A percentile compares a stretch with the other conserved stretches of the same genome.
phyloP scores from a whole-genome alignment of 768 basidiomycete genomes.

The Phaffia australis region DNA sequence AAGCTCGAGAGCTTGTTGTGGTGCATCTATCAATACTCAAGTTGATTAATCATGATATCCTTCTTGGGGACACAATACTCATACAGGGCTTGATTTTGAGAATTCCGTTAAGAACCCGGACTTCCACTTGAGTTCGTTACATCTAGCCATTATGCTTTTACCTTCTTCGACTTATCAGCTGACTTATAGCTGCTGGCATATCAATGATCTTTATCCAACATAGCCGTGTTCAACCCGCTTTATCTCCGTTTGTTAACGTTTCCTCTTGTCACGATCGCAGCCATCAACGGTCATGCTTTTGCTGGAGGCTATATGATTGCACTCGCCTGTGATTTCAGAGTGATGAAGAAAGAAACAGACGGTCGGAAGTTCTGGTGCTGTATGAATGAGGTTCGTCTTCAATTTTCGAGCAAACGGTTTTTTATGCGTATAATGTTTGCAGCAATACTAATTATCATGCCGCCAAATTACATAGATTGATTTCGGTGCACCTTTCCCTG shows the following conservation, averaged over 20 bases:
- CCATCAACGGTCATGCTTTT: constrained; percentile 51
- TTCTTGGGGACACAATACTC: too few relatives aligned
- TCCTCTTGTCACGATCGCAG: constrained; percentile 28
- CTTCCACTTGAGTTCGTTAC: constrained; percentile 36
- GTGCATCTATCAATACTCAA: neutral
- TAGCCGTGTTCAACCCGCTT: constrained; percentile 25
- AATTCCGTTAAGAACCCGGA: constrained; percentile 34
- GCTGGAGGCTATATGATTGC: constrained; percentile 73
- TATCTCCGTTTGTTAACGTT: constrained; percentile 27
- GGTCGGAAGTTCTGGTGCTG: constrained; percentile 63
- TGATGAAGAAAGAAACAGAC: constrained; percentile 59
- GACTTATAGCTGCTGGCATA: neutral
- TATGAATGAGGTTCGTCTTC: constrained; percentile 73
- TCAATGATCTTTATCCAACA: neutral
- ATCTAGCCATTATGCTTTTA: neutral
- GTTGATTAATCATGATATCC: neutral
- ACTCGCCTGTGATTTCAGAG: constrained; percentile 72
- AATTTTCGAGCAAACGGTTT: too few relatives aligned
- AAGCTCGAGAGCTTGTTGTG: neutral
- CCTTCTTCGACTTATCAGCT: neutral
- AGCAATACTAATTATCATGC: neutral
- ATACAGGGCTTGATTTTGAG: constrained; percentile 33
- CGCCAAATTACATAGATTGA: constrained; percentile 45
- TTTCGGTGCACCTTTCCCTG: constrained; percentile 72
- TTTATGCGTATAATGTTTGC: neutral